Evolutionary conservation across 768 basidiomycete species (phyloP).

Genomic region (Podaxis carcinomalis): DNA sequence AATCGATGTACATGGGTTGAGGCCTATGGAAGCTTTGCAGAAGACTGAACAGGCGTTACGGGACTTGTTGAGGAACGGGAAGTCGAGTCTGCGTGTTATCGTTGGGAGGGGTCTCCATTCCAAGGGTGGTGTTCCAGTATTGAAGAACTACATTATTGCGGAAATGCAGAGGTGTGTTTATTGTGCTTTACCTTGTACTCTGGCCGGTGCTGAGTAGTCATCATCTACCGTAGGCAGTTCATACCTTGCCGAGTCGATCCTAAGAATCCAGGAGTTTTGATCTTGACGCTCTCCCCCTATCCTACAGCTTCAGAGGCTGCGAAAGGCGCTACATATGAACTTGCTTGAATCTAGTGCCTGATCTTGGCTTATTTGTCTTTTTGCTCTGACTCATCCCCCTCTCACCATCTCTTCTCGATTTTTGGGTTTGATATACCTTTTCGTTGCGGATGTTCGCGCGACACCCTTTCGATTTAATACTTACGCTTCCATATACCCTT

Average conservation of each 20-base stretch:
- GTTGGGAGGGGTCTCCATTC: slow-evolving; percentile 86
- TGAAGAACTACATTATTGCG: slow-evolving; percentile 77
- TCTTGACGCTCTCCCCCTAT: slow-evolving; percentile 32
- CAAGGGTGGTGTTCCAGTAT: slow-evolving; percentile 58
- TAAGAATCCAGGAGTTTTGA: slow-evolving; percentile 70
- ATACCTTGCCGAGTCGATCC: slow-evolving; percentile 71
- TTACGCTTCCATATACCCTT: background rate
- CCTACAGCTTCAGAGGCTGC: background rate
- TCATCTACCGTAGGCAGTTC: slow-evolving; percentile 41
- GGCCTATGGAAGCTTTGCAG: slow-evolving; percentile 41
- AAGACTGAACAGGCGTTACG: slow-evolving; percentile 39
- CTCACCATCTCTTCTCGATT: background rate
- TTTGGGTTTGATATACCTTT: background rate
- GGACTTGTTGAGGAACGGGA: slow-evolving; percentile 29
- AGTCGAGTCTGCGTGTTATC: slow-evolving; percentile 36
- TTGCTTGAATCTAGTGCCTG: background rate
- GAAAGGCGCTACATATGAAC: background rate
- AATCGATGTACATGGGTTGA: slow-evolving; percentile 49
- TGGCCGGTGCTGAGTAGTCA: background rate
- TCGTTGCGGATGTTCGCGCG: background rate
- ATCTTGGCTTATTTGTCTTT: background rate
- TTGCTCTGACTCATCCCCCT: background rate
- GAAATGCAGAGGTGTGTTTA: slow-evolving; percentile 60
- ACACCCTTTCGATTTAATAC: background rate
- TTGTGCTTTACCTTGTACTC: slow-evolving; percentile 6